A percentile compares a stretch with the other conserved stretches of the same genome.
phyloP scores from a whole-genome alignment of 2,329 filamentous ascomycete genomes.

The Xylaria multiplex region DNA sequence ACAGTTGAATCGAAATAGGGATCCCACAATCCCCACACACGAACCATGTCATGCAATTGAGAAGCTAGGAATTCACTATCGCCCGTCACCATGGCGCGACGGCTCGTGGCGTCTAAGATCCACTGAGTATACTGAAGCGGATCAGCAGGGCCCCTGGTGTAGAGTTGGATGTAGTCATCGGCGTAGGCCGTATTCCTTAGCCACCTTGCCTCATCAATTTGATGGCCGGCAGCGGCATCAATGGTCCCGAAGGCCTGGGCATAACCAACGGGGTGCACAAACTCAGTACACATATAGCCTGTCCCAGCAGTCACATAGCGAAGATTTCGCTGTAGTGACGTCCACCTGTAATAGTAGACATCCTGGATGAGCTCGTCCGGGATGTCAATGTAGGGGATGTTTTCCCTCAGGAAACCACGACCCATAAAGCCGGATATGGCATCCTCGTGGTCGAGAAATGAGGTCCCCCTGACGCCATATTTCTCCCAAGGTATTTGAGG shows the following conservation, averaged over 20 bases:
- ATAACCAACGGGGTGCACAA: conserved; percentile 54
- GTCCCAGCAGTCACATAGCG: conserved; percentile 53
- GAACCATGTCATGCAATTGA: conserved; percentile 55
- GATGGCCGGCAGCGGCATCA: conserved; percentile 52
- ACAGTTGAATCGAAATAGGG: conserved; percentile 48
- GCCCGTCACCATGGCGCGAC: conserved; percentile 53
- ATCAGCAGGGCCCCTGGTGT: conserved; percentile 52
- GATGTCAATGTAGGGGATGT: conserved; percentile 57
- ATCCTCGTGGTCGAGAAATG: conserved; percentile 45
- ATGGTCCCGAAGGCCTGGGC: conserved; percentile 48
- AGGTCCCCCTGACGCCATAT: conserved; percentile 36
- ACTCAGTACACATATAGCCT: conserved; percentile 57
- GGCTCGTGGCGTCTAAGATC: conserved; percentile 50
- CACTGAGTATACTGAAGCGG: conserved; percentile 52
- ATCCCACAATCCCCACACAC: conserved; percentile 54
- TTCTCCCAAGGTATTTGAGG: not conserved
- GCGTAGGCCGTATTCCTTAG: conserved; percentile 52
- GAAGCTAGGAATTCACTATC: conserved; percentile 50
- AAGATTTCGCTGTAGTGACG: conserved; percentile 54
- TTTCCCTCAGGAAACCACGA: conserved; percentile 47
- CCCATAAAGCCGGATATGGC: conserved; percentile 42
- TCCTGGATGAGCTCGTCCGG: conserved; percentile 54
- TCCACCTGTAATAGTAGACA: conserved; percentile 59
- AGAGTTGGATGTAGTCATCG: conserved; percentile 54
- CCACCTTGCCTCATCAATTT: conserved; percentile 54